A percentile compares a stretch with the other conserved stretches of the same genome.
phyloP scores from a whole-genome alignment of 1,284 basidiomycete species.

The Ustilago vetiveriae region DNA sequence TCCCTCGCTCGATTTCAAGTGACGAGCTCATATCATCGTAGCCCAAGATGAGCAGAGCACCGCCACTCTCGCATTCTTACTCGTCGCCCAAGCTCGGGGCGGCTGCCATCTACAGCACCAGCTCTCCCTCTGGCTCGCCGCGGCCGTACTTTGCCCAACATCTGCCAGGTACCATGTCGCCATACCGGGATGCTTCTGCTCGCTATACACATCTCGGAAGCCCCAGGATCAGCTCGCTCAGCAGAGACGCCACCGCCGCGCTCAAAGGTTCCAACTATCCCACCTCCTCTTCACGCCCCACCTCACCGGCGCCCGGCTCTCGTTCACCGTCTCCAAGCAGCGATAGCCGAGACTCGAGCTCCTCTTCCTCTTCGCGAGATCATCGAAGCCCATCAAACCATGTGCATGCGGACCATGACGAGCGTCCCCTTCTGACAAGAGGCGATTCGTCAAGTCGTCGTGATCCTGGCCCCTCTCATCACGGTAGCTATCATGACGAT shows the following conservation, averaged over 20 bases:
- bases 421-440: slow-evolving; percentile 16
- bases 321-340: slow-evolving; percentile 50
- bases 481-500: slow-evolving; percentile 5
- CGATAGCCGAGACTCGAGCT: slow-evolving; percentile 19
- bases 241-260: slow-evolving; percentile 57
- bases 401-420: background rate
- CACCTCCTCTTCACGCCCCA: slow-evolving; percentile 57
- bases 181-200: slow-evolving; percentile 60
- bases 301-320: slow-evolving; percentile 42
- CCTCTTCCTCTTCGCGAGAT: slow-evolving; percentile 18
- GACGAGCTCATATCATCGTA: background rate
- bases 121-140: slow-evolving; percentile 57
- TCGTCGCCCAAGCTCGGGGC: slow-evolving; percentile 47
- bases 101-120: slow-evolving; percentile 36
- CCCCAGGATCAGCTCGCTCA: slow-evolving; percentile 60
- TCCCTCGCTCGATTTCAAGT: background rate
- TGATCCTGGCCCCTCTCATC: background rate
- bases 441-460: slow-evolving; percentile 22
- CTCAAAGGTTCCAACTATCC: slow-evolving; percentile 51
- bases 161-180: slow-evolving; percentile 55
- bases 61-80: slow-evolving; percentile 43
- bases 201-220: slow-evolving; percentile 57
- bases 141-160: slow-evolving; percentile 54
- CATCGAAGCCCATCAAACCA: slow-evolving; percentile 1
- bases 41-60: slow-evolving; percentile 50